A percentile compares a stretch with the other conserved stretches of the same genome.
phyloP scores from a whole-genome alignment of 2,329 filamentous ascomycete genomes.

The Arachnomyces sp. region DNA sequence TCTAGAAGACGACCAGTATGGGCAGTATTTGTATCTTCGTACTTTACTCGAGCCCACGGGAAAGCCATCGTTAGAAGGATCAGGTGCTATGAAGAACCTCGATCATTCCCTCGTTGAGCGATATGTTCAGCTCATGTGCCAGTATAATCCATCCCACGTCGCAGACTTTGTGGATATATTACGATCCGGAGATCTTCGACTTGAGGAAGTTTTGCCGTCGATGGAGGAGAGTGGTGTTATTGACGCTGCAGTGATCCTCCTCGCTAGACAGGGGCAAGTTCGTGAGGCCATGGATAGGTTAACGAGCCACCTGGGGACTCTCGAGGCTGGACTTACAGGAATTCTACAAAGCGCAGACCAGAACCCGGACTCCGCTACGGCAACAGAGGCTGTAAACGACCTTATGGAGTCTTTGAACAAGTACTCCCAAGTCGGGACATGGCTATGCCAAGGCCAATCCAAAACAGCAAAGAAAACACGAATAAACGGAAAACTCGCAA shows the following conservation, averaged over 20 bases:
- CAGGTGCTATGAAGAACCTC: constrained; percentile 21
- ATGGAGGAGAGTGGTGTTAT: constrained; percentile 87
- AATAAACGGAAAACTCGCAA: constrained; percentile 24
- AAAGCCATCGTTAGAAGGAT: constrained; percentile 27
- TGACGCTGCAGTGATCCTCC: constrained; percentile 83
- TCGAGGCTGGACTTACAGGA: constrained; percentile 70
- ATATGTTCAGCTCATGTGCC: constrained; percentile 88
- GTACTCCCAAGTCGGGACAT: constrained; percentile 86
- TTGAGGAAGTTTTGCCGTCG: constrained; percentile 72
- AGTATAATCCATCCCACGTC: constrained; percentile 71
- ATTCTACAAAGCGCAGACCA: constrained; percentile 56
- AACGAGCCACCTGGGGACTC: constrained; percentile 66
- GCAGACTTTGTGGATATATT: constrained; percentile 73
- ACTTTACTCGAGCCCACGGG: constrained; percentile 61
- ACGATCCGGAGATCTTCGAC: constrained; percentile 65
- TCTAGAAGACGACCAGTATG: constrained; percentile 50
- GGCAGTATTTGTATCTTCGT: constrained; percentile 68
- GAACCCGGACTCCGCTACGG: constrained; percentile 47
- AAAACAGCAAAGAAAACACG: constrained; percentile 43
- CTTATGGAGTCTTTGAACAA: constrained; percentile 73
- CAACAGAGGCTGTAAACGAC: constrained; percentile 61
- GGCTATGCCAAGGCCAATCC: constrained; percentile 84
- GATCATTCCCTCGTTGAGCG: constrained; percentile 63
- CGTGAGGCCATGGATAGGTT: constrained; percentile 76
- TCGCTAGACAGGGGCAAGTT: constrained; percentile 80